Evolutionary conservation across 257 asterid species (phyloP), one percentile per base, ranked within the genome.

Genomic region (Solanum gracilifrons): DNA sequence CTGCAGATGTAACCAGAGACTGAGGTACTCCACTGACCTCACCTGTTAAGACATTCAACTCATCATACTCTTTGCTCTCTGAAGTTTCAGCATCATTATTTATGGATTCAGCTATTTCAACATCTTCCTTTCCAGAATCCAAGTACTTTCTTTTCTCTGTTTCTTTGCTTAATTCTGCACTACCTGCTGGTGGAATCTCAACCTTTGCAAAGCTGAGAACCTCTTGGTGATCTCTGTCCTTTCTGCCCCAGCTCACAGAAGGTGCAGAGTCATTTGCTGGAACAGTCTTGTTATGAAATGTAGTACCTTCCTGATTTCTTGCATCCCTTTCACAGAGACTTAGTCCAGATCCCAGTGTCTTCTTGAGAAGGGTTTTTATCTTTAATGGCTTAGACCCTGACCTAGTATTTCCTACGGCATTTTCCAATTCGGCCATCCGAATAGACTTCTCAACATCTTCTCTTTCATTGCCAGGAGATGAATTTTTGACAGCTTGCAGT

Each of bases 271-370:
- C 91, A 86, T 83, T 86, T 87, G 66, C 83, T 29, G 72, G 73
- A 21, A 58, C 88, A 13, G 89, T 85, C 88, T 92, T 90, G 74
- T 88, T 90, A 86, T 88, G 89, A 87, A 87, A 85, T 46, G 89
- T 71, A 18, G 93, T 83, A 62, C 94, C 96, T 90, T 93, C 93
- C 71, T 82, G 88, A 87, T 91, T 91, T 58, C 79, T 43, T 13
- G 88, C 77, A 36, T 77, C 90, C 89, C 89, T 94, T 88, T 90
- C 92, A 75, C 88, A 80, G 41, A 87, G 37, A 66, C 88, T 86
- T 62, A 92, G 92, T 87, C 90, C 90, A 32, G 96, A 90, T 55
- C 94, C 96, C 90, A 90, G 80, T 37, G 93, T 91, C 90, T 93
- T 95, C 90, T 86, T 93, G 58, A 90, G 89, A 87, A 91, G 90